Evolutionary conservation across 495 filamentous ascomycete species (phyloP), one percentile per base, ranked within the genome.

Genomic region (Hypoxylon fuscum): DNA sequence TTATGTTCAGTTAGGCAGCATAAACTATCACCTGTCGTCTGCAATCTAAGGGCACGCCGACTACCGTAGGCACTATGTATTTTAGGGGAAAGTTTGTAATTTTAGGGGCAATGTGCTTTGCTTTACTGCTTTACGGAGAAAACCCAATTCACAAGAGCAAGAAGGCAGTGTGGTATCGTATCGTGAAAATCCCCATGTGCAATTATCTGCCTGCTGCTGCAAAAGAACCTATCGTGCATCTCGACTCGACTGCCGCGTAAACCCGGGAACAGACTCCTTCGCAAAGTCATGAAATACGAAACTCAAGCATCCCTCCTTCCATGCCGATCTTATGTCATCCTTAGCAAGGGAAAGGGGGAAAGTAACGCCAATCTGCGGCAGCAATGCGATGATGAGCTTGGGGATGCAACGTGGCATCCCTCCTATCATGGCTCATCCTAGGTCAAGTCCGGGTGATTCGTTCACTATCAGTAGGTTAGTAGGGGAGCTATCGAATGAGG

Each of bases 391-490:
- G 42, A 47, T 8, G 15, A 41, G 17, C 17, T 15, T 15, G n/a
- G 34, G n/a, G 56, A 54, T 41, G 49, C 15, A 18, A 25, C 25
- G 20, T 23, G 7, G 9, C 44, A 49, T n/a, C n/a, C 11, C 21
- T 7, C 21, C 11, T 8, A 53, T 18, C 34, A 4, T 11, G n/a
- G 31, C 23, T 37, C 10, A 40, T 22, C 17, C 35, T 41, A 46
- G 22, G 10, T 27, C 3, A 9, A 32, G 17, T 32, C 25, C 18
- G 14, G 5, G 25, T 21, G 37, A 58, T 54, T 42, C 54, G 55
- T 55, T 68, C 38, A 68, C 64, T 68, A 44, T 22, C 27, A 0
- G 4, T 2, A 14, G 18, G 46, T 68, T 59, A 68, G 64, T 14
- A 8, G 22, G 9, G 2, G 20, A 50, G 8, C 8, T 3, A 4